Conservation (phyloP, 75 land plant species). For the Selaginella moellendorffii region DNA sequence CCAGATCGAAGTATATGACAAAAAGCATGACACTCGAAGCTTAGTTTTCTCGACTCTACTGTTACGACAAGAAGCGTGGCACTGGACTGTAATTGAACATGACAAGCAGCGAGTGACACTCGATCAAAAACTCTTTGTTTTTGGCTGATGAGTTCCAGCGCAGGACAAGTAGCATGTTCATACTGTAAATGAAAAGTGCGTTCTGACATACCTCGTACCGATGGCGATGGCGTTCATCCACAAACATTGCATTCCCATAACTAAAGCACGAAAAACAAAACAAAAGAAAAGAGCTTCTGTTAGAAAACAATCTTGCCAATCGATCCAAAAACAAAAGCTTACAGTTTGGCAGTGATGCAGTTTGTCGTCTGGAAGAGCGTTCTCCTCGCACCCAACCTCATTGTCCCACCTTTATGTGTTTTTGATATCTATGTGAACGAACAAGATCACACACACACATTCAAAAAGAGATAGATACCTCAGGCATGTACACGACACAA, state of each 20-base stretch:
- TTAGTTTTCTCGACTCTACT: too few relatives aligned
- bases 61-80: too few relatives aligned
- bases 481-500: conserved; percentile 92
- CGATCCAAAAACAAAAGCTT: conserved; percentile 11
- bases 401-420: conserved; percentile 89
- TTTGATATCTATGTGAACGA: conserved; percentile 50
- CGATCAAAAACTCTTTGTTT: not conserved
- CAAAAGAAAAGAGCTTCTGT: not conserved
- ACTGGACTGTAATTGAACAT: too few relatives aligned
- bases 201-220: conserved; percentile 88
- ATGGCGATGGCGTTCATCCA: conserved; percentile 91
- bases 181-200: not conserved
- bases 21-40: too few relatives aligned
- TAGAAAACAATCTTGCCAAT: not conserved
- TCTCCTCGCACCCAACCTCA: conserved; percentile 84
- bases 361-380: conserved; percentile 50
- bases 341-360: conserved; percentile 79
- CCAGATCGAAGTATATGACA: too few relatives aligned
- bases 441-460: not conserved
- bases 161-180: too few relatives aligned
- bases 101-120: too few relatives aligned
- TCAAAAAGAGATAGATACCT: conserved; percentile 32
- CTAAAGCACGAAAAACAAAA: conserved; percentile 14
- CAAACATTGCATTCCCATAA: conserved; percentile 36
- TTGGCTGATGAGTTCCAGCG: too few relatives aligned